phyloP scores from a whole-genome alignment of 1,284 basidiomycete genomes.

The Leccinum subatratum region DNA sequence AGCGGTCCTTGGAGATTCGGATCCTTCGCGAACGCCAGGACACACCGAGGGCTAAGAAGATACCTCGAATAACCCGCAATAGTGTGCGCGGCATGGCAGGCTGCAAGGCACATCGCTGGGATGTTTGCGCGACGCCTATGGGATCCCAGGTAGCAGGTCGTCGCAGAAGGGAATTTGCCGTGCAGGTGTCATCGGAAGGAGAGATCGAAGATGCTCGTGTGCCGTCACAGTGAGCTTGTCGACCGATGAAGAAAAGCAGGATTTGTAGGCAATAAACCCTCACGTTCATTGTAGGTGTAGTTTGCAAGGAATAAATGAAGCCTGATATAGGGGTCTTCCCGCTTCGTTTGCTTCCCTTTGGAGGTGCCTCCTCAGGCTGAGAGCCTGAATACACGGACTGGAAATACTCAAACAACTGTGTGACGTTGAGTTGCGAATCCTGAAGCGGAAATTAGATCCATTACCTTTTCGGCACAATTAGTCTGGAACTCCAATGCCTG shows the following conservation, averaged over 20 bases:
- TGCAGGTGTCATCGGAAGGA: slow-evolving; percentile 5
- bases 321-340: slow-evolving; percentile 60
- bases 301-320: slow-evolving; percentile 51
- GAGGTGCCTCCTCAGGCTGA: slow-evolving; percentile 18
- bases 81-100: slow-evolving; percentile 69
- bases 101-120: slow-evolving; percentile 67
- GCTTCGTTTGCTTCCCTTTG: slow-evolving; percentile 46
- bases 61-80: slow-evolving; percentile 43
- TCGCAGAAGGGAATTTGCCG: slow-evolving; percentile 10
- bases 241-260: slow-evolving; percentile 78
- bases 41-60: slow-evolving; percentile 50
- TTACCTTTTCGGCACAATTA: slow-evolving; percentile 70
- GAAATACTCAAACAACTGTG: slow-evolving; percentile 56
- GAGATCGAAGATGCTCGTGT: slow-evolving; percentile 9
- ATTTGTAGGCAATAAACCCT: slow-evolving; percentile 66
- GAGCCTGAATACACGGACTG: slow-evolving; percentile 50
- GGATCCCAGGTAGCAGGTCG: slow-evolving; percentile 57
- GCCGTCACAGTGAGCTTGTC: slow-evolving; percentile 55
- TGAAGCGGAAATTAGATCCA: slow-evolving; percentile 9
- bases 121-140: slow-evolving; percentile 69
- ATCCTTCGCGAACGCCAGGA: slow-evolving; percentile 66
- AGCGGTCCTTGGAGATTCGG: slow-evolving; percentile 85
- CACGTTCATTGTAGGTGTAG: slow-evolving; percentile 28
- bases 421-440: slow-evolving; percentile 17
- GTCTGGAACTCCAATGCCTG: slow-evolving; percentile 82